phyloP scores from a whole-genome alignment of 2,329 filamentous ascomycete species.

The Scolecobasidium constrictum region DNA sequence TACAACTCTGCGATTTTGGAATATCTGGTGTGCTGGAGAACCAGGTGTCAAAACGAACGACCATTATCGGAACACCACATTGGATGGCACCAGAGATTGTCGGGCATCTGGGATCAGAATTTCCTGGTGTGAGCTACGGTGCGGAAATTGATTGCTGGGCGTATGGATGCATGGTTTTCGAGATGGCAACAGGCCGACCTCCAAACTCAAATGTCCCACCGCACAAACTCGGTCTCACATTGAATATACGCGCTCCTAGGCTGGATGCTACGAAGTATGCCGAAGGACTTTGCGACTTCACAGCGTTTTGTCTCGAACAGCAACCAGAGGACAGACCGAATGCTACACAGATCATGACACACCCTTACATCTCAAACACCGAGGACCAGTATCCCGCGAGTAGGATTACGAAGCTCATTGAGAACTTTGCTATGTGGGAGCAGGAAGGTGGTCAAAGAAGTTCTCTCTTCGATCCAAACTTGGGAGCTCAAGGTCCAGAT shows the following conservation, averaged over 20 bases:
- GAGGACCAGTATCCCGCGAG: conserved; percentile 52
- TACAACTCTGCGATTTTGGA: conserved; percentile 78
- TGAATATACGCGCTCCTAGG: conserved; percentile 53
- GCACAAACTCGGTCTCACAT: conserved; percentile 38
- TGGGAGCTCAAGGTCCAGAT: conserved; percentile 46
- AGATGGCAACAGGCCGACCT: conserved; percentile 68
- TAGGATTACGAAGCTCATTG: conserved; percentile 53
- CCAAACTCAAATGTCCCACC: conserved; percentile 53
- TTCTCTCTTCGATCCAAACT: conserved; percentile 47
- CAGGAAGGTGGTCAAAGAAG: conserved; percentile 59
- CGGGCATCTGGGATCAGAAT: conserved; percentile 42
- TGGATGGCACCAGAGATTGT: conserved; percentile 80
- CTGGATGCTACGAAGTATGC: conserved; percentile 65
- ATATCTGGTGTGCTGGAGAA: conserved; percentile 69
- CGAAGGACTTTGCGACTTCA: conserved; percentile 53
- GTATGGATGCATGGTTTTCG: conserved; percentile 69
- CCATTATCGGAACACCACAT: conserved; percentile 71
- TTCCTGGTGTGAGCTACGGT: conserved; percentile 42
- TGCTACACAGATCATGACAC: conserved; percentile 57
- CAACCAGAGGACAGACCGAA: conserved; percentile 58
- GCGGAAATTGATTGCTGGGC: conserved; percentile 66
- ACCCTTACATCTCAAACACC: conserved; percentile 57
- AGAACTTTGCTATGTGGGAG: conserved; percentile 67
- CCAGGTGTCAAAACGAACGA: conserved; percentile 65
- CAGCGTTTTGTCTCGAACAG: conserved; percentile 62